Percentiles rank a stretch among this genome's conserved stretches.
Conservation (phyloP, 163 green algal species). For the Chloroidium sp. region DNA sequence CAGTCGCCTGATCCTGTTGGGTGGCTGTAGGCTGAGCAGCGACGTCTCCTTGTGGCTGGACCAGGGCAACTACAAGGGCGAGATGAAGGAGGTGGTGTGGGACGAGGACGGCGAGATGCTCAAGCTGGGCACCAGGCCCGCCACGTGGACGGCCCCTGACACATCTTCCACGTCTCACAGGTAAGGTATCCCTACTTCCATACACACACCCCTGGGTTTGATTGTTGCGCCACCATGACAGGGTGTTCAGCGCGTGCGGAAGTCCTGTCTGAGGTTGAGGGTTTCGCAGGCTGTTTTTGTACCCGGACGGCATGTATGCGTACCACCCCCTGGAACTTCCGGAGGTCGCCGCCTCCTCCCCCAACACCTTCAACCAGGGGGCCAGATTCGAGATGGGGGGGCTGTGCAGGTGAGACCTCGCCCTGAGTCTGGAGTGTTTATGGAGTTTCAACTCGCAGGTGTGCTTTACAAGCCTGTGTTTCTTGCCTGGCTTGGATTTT, state of each 20-base stretch:
- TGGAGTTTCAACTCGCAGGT: too few relatives aligned
- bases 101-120: conserved; percentile 42
- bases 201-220: too few relatives aligned
- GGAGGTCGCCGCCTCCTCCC: too few relatives aligned
- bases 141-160: conserved; percentile 9
- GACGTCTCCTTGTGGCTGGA: conserved; percentile 11
- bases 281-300: background rate
- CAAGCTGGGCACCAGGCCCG: conserved; percentile 14
- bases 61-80: conserved; percentile 16
- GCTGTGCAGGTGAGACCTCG: background rate
- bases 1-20: background rate
- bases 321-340: background rate
- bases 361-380: too few relatives aligned
- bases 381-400: background rate
- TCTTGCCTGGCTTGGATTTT: too few relatives aligned
- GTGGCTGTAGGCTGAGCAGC: background rate
- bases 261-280: too few relatives aligned
- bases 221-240: too few relatives aligned
- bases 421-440: too few relatives aligned
- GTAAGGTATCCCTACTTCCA: background rate
- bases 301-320: background rate
- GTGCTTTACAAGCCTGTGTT: too few relatives aligned
- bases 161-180: background rate
- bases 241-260: too few relatives aligned
- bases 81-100: conserved; percentile 36